phyloP scores from a whole-genome alignment of 768 basidiomycete genomes.

The Pleurotus ostreatus region DNA sequence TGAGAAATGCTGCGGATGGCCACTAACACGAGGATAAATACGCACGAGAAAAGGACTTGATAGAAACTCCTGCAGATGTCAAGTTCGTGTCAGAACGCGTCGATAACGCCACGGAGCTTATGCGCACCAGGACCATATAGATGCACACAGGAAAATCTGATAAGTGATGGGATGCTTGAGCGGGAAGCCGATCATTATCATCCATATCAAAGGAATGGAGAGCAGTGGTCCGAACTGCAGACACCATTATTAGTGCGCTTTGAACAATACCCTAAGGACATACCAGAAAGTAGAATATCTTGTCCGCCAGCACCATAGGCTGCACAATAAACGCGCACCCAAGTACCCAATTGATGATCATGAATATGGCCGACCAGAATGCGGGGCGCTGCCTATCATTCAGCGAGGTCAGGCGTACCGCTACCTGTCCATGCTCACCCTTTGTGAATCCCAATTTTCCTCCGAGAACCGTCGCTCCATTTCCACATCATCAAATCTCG shows the following conservation, averaged over 20 bases:
- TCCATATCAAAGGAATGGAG: background rate
- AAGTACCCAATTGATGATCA: conserved; percentile 7
- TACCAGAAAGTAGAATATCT: conserved; percentile 8
- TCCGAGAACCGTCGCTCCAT: background rate
- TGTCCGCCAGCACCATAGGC: conserved; percentile 5
- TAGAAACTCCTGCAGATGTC: conserved; percentile 5
- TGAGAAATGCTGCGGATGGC: background rate
- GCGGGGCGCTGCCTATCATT: background rate
- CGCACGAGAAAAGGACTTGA: conserved; percentile 6
- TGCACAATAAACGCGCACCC: conserved; percentile 5
- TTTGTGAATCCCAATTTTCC: conserved; percentile 3
- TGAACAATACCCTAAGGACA: background rate
- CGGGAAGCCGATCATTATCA: background rate
- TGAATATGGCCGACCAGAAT: conserved; percentile 6
- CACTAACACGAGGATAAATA: background rate
- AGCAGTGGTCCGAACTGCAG: background rate
- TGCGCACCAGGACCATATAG: conserved; percentile 6
- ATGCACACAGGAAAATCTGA: conserved; percentile 8
- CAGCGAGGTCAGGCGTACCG: too few species aligned
- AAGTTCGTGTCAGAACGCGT: background rate
- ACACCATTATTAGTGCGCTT: background rate
- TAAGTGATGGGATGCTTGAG: conserved; percentile 5
- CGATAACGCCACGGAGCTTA: background rate
- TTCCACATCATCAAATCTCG: background rate
- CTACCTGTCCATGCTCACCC: background rate